Conservation (phyloP, 192 early-diverging fungal species). For the Phycomyces blakesleeanus region DNA sequence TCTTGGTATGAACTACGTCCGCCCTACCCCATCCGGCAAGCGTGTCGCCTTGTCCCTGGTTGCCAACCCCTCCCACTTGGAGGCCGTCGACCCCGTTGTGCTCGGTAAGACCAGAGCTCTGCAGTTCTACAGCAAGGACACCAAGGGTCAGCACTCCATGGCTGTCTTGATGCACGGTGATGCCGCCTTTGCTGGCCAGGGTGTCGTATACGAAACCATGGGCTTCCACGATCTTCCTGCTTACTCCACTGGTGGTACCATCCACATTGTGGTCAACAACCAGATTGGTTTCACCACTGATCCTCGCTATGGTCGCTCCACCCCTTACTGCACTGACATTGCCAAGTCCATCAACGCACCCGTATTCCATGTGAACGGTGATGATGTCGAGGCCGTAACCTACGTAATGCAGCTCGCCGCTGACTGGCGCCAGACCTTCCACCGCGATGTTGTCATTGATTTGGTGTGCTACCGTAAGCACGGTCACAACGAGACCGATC, state of each 20-base stretch:
- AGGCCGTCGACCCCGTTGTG: conserved; percentile 97
- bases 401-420: conserved; percentile 92
- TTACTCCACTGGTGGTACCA: conserved; percentile 94
- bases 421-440: conserved; percentile 94
- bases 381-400: conserved; percentile 95
- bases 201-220: conserved; percentile 96
- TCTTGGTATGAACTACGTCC: conserved; percentile 91
- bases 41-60: conserved; percentile 95
- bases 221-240: conserved; percentile 92
- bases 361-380: conserved; percentile 98
- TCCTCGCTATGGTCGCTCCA: conserved; percentile 90
- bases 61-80: conserved; percentile 98
- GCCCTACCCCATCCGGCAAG: conserved; percentile 95
- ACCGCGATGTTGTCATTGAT: conserved; percentile 95
- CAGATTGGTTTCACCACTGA: conserved; percentile 99
- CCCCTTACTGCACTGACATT: conserved; percentile 95
- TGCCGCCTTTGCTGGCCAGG: conserved; percentile 97
- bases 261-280: conserved; percentile 98
- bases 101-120: conserved; percentile 95
- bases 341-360: conserved; percentile 95
- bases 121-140: conserved; percentile 92
- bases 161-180: conserved; percentile 96
- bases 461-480: conserved; percentile 96
- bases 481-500: conserved; percentile 99
- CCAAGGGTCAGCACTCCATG: conserved; percentile 78